Evolutionary conservation across 345 rosid genomes (phyloP), one percentile per base, ranked within the genome.

Genomic region (Boechera stricta): DNA sequence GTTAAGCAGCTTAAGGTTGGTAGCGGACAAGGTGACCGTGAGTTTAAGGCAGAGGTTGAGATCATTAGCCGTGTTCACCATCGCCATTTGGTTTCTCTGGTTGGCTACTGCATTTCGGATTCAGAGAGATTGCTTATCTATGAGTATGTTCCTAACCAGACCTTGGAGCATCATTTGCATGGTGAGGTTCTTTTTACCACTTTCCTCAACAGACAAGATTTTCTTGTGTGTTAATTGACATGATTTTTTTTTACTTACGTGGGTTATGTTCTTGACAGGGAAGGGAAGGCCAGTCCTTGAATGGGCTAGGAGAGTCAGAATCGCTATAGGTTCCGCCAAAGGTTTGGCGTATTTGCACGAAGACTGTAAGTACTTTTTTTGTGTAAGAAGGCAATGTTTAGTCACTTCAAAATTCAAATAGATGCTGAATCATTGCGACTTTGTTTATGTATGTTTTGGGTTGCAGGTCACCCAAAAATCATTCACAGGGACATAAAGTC

Each of bases 21-120:
- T 26, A 86, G 99, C n/a, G 97, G 98, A 59, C 98, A 95, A 81
- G 99, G 99, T 21, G 99, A 95, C 11, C 85, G 98, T 49, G 99
- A 95, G 77, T 94, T 94, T 64, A 90, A 87, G 58, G 97, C 97
- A 10, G 98, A 94, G 81, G 95, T 94, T 42, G 98, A 95, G 83
- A 95, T 91, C 65, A 95, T 95, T 61, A 91, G 93, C 35, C 91
- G 98, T 48, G 98, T 95, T 78, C 99, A 95, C 60, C 99, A 95
- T 81, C 86, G 96, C 5, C 96, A 92, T 82, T 80, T 95, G 85
- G 99, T 96, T 41, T 88, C 99, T 57, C 82, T 96, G 73, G 97
- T 93, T 60, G 99, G 99, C 0, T 90, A 91, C 64, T 89, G 91
- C 48, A 88, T 89, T 18, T 73, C 90, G 2, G 93, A 89, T 41